Percentiles rank a stretch among this genome's conserved stretches.
Conservation (phyloP, 306 rosid genomes). For the Citrullus amarus region DNA sequence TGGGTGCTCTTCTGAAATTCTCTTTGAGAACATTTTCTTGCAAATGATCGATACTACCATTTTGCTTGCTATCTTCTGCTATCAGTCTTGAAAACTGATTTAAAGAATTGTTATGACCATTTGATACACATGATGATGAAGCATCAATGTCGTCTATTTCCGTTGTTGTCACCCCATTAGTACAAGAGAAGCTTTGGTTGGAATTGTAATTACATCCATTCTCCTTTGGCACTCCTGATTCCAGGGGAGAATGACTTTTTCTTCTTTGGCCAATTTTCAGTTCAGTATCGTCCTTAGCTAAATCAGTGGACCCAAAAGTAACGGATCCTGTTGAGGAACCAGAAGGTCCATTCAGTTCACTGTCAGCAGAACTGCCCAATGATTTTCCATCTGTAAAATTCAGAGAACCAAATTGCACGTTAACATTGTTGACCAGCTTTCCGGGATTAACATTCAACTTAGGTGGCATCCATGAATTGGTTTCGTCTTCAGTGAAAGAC, state of each 20-base stretch:
- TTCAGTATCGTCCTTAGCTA: constrained; percentile 21
- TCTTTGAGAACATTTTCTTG: constrained; percentile 16
- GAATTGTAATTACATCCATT: constrained; percentile 31
- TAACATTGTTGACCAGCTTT: constrained; percentile 36
- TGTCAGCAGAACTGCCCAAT: constrained; percentile 2
- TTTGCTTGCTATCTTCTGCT: constrained; percentile 19
- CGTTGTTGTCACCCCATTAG: constrained; percentile 22
- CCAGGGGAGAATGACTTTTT: constrained; percentile 14
- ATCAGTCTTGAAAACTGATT: constrained; percentile 40
- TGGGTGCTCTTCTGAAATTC: constrained; percentile 26
- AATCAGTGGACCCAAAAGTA: constrained; percentile 14
- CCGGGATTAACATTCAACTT: constrained; percentile 27
- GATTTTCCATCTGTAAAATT: constrained; percentile 21
- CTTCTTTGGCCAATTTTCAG: constrained; percentile 18
- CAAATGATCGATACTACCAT: constrained; percentile 22
- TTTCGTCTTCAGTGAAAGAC: constrained; percentile 88
- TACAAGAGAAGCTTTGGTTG: constrained; percentile 5
- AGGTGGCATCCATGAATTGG: constrained; percentile 39
- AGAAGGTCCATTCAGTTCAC: constrained; percentile 19
- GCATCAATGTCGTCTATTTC: neutral
- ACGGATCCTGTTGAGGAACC: constrained; percentile 19
- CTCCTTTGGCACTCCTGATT: constrained; percentile 21
- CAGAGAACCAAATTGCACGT: constrained; percentile 61
- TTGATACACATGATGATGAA: constrained; percentile 10
- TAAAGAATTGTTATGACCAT: constrained; percentile 21